A percentile compares a stretch with the other conserved stretches of the same genome.
phyloP scores from a whole-genome alignment of 352 stramenopile species.

The Phytophthora pisi region DNA sequence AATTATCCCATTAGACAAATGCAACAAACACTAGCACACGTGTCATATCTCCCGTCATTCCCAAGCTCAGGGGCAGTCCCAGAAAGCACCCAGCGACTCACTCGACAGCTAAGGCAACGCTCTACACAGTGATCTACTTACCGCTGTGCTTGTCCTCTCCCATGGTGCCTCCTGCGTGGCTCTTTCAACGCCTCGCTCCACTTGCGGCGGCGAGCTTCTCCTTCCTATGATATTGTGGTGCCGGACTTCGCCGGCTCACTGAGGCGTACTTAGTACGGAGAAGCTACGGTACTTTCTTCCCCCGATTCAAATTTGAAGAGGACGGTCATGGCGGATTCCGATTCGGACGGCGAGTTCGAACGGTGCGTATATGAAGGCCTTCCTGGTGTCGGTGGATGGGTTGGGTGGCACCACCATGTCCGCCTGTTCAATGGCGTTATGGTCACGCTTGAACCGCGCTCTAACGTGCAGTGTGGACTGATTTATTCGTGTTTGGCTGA shows the following conservation, averaged over 20 bases:
- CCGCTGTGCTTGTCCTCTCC: constrained; percentile 51
- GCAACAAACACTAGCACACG: constrained; percentile 2
- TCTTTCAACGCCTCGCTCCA: constrained; percentile 6
- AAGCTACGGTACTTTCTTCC: constrained; percentile 18
- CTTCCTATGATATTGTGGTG: constrained; percentile 16
- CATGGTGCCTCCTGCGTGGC: constrained; percentile 30
- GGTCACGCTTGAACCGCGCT: constrained; percentile 6
- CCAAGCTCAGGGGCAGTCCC: neutral
- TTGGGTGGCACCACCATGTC: neutral
- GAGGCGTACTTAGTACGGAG: constrained; percentile 23
- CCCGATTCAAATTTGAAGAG: constrained; percentile 8
- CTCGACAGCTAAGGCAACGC: neutral
- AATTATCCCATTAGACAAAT: constrained; percentile 13
- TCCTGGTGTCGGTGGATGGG: neutral
- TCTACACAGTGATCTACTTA: constrained; percentile 14
- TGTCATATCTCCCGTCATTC: constrained; percentile 3
- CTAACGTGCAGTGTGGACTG: constrained; percentile 12
- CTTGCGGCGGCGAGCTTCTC: constrained; percentile 1
- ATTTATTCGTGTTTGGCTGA: constrained; percentile 13
- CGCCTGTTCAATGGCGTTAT: neutral
- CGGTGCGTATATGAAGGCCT: constrained; percentile 37
- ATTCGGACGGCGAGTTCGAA: constrained; percentile 71
- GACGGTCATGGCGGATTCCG: constrained; percentile 31
- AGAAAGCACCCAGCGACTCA: neutral
- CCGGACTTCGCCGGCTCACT: neutral